Percentiles rank a stretch among this genome's conserved stretches.
phyloP scores from a whole-genome alignment of 2,329 filamentous ascomycete genomes.

The Pseudogymnoascus sp. region DNA sequence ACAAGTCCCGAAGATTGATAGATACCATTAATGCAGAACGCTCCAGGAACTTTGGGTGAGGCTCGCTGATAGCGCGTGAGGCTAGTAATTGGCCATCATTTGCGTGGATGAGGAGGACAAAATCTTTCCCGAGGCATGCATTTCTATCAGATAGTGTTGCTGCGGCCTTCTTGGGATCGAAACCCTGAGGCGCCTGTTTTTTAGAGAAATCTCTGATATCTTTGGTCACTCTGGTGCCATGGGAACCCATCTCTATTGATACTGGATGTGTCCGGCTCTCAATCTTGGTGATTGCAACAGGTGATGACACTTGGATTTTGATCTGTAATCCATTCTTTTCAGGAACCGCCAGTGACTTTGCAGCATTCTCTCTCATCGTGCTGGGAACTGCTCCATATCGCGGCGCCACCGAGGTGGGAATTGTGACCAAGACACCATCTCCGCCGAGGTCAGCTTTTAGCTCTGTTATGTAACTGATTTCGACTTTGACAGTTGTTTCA shows the following conservation, averaged over 20 bases:
- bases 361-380: background rate
- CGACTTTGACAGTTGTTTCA: conserved; percentile 45
- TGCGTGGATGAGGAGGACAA: conserved; percentile 55
- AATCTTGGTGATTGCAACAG: conserved; percentile 10
- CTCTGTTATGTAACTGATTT: conserved; percentile 60
- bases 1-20: conserved; percentile 28
- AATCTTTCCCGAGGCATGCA: conserved; percentile 52
- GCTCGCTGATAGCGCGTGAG: conserved; percentile 51
- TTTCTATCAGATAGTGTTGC: conserved; percentile 48
- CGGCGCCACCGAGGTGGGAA: conserved; percentile 59
- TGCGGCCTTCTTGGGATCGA: conserved; percentile 44
- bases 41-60: conserved; percentile 49
- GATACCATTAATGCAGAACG: conserved; percentile 63
- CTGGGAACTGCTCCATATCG: conserved; percentile 49
- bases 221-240: conserved; percentile 8
- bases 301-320: conserved; percentile 9
- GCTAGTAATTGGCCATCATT: conserved; percentile 42
- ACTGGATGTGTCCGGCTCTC: conserved; percentile 11
- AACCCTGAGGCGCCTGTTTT: background rate
- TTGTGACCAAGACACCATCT: conserved; percentile 59
- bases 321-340: conserved; percentile 10
- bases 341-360: background rate
- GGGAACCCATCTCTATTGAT: conserved; percentile 9
- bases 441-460: conserved; percentile 59
- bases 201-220: conserved; percentile 10